phyloP scores from a whole-genome alignment of 2,329 filamentous ascomycete species.

The Aspergillus texensis region DNA sequence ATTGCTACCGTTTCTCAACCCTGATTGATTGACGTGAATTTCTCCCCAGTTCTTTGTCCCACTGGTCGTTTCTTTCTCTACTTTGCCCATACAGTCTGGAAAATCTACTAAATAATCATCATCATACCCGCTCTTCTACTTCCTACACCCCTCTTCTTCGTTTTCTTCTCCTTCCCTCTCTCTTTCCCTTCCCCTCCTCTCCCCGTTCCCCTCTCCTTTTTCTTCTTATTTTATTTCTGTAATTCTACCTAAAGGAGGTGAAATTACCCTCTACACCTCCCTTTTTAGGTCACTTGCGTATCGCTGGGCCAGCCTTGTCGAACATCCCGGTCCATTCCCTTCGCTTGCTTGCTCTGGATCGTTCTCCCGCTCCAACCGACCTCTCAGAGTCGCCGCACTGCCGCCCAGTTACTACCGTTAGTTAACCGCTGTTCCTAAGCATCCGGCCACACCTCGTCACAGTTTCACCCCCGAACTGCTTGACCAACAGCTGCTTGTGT shows the following conservation, averaged over 20 bases:
- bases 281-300: constrained; percentile 27
- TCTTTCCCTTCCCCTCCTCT: constrained; percentile 8
- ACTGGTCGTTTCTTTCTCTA: constrained; percentile 15
- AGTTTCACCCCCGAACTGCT: constrained; percentile 15
- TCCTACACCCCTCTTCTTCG: constrained; percentile 9
- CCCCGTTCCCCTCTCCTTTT: constrained; percentile 3
- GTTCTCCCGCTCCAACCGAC: constrained; percentile 22
- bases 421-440: constrained; percentile 28
- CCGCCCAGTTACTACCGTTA: constrained; percentile 25
- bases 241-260: background rate
- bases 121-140: background rate
- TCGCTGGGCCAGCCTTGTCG: constrained; percentile 18
- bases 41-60: constrained; percentile 7
- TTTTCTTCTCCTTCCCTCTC: constrained; percentile 15
- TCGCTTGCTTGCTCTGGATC: constrained; percentile 27
- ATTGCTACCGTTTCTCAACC: background rate
- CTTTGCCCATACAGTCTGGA: constrained; percentile 9
- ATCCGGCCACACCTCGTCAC: constrained; percentile 22
- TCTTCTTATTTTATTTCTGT: background rate
- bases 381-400: constrained; percentile 29
- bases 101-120: background rate
- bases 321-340: constrained; percentile 25
- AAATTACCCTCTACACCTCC: constrained; percentile 9
- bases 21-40: constrained; percentile 13
- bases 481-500: constrained; percentile 14